Percentiles rank a stretch among this genome's conserved stretches.
These are phyloP conservation scores for Aspergillus cejpii DNA, from an alignment of 2,329 filamentous ascomycete species.

Conservation along the genomic window DNA sequence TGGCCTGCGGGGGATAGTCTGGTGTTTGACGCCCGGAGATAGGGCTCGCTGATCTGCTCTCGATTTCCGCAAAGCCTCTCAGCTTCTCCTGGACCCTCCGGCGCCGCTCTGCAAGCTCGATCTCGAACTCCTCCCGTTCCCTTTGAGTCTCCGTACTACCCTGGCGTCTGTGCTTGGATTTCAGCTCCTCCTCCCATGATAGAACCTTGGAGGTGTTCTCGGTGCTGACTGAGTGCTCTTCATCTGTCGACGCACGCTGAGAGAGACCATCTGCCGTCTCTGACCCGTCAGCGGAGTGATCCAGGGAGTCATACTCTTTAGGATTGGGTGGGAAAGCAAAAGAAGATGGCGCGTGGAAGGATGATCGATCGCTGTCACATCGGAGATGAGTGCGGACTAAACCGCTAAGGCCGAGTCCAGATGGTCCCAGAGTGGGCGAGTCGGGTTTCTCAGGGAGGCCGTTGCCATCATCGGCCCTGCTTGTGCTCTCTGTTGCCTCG, in stretches of 20 bases:
- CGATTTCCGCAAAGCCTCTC: constrained; percentile 38
- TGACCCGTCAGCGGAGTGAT: constrained; percentile 2
- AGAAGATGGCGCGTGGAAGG: constrained; percentile 57
- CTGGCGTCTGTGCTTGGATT: constrained; percentile 37
- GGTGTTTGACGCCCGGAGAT: constrained; percentile 31
- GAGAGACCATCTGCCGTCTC: neutral
- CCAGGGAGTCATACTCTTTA: constrained; percentile 18
- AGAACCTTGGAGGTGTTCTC: constrained; percentile 13
- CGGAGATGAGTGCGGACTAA: constrained; percentile 81
- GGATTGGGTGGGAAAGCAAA: constrained; percentile 31
- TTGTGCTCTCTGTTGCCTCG: constrained; percentile 13
- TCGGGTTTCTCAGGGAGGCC: constrained; percentile 44
- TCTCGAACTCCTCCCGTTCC: constrained; percentile 45
- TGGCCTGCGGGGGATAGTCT: constrained; percentile 24
- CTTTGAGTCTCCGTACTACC: constrained; percentile 45
- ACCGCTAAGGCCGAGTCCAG: constrained; percentile 62
- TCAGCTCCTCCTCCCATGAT: constrained; percentile 47
- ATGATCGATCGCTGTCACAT: constrained; percentile 72
- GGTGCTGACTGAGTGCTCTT: neutral
- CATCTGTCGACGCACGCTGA: neutral
- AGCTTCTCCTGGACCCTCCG: constrained; percentile 45
- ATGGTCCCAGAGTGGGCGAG: constrained; percentile 69
- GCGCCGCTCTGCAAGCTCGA: constrained; percentile 44
- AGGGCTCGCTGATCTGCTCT: constrained; percentile 42
- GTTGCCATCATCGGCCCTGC: constrained; percentile 3